Conservation (phyloP, 345 rosid species). For the Euphorbia lathyris region DNA sequence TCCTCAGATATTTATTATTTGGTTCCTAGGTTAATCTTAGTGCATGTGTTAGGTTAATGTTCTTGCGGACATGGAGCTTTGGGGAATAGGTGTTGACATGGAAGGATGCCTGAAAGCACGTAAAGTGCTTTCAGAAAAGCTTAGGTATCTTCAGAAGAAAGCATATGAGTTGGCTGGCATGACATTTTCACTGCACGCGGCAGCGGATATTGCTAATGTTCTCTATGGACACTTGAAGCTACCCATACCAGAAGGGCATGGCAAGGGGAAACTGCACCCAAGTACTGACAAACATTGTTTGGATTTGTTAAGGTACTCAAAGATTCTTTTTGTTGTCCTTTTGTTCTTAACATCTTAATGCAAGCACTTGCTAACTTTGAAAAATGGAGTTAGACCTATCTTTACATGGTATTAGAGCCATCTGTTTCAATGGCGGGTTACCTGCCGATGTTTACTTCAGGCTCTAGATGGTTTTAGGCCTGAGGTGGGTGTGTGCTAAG, state of each 20-base stretch:
- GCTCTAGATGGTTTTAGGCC: too few species aligned
- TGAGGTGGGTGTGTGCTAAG: too few species aligned
- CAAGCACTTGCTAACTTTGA: background rate
- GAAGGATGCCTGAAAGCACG: constrained; percentile 81
- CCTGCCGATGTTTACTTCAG: too few species aligned
- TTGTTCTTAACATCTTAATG: background rate
- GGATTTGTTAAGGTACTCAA: constrained; percentile 68
- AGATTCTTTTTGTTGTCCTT: background rate
- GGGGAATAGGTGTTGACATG: constrained; percentile 93
- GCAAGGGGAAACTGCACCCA: constrained; percentile 80
- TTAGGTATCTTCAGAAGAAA: constrained; percentile 74
- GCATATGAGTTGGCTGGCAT: constrained; percentile 82
- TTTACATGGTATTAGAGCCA: too few species aligned
- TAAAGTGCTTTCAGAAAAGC: constrained; percentile 58
- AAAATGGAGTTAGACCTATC: too few species aligned
- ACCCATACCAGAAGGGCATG: constrained; percentile 56
- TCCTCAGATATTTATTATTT: background rate
- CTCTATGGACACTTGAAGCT: constrained; percentile 77
- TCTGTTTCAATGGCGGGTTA: too few species aligned
- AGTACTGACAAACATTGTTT: constrained; percentile 91
- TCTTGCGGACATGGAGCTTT: constrained; percentile 93
- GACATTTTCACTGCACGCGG: constrained; percentile 67
- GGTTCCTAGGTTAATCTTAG: constrained; percentile 15
- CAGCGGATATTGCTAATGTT: constrained; percentile 92
- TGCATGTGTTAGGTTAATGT: constrained; percentile 59